These are phyloP conservation scores for Cytospora piceicola DNA, from an alignment of 2,329 filamentous ascomycete genomes.

Conservation along the genomic window DNA sequence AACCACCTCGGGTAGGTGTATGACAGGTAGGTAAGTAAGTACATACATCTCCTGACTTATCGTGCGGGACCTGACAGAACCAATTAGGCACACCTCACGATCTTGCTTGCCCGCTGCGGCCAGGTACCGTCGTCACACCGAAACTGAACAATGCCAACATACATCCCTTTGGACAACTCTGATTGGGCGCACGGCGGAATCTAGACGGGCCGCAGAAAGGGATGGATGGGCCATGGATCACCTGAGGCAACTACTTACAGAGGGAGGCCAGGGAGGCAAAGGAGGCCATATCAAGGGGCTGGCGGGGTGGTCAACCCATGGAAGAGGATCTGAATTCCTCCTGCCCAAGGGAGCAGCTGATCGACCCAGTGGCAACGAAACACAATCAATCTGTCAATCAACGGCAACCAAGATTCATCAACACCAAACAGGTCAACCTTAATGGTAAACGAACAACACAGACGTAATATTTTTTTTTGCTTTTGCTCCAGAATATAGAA, in stretches of 20 bases:
- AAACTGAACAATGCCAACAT: neutral
- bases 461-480: neutral
- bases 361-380: slow-evolving; percentile 9
- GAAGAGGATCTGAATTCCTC: slow-evolving; percentile 20
- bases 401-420: neutral
- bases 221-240: slow-evolving; percentile 10
- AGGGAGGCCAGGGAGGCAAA: slow-evolving; percentile 1
- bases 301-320: slow-evolving; percentile 15
- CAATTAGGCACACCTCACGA: slow-evolving; percentile 16
- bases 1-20: no score
- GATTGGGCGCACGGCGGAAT: slow-evolving; percentile 10
- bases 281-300: slow-evolving; percentile 19
- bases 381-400: neutral
- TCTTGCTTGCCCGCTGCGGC: slow-evolving; percentile 18
- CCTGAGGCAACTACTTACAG: neutral
- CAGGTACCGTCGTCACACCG: slow-evolving; percentile 13
- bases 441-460: neutral
- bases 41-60: neutral
- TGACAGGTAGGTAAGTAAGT: neutral
- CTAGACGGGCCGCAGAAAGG: slow-evolving; percentile 22
- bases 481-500: neutral
- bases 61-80: slow-evolving; percentile 9
- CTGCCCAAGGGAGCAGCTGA: slow-evolving; percentile 19
- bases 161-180: neutral
- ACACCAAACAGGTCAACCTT: neutral